Conservation (phyloP, 495 filamentous ascomycete species). For the Neurospora pannonica region DNA sequence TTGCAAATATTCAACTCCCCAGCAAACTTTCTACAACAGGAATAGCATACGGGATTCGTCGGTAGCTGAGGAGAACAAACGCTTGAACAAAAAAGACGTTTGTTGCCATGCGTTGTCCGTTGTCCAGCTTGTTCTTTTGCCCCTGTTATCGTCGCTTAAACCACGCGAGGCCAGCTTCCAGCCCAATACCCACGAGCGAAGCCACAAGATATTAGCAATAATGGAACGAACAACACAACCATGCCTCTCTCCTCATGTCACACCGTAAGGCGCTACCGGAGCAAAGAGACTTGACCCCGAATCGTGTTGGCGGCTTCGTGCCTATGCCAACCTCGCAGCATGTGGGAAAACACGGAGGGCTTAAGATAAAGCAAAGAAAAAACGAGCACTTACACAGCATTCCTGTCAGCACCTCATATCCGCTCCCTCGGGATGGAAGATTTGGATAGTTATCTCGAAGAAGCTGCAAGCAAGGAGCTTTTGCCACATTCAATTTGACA, state of each 20-base stretch:
- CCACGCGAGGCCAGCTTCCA: background rate
- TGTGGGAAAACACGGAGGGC: background rate
- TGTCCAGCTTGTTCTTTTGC: background rate
- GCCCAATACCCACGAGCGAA: background rate
- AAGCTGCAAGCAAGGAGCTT: background rate
- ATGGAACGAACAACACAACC: background rate
- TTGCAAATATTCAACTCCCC: background rate
- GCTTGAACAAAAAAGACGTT: background rate
- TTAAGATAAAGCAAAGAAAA: background rate
- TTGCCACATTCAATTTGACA: background rate
- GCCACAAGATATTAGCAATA: background rate
- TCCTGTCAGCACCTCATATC: background rate
- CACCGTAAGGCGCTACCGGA: background rate
- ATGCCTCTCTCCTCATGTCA: background rate
- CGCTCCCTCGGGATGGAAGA: background rate
- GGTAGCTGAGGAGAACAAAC: background rate
- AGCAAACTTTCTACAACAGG: background rate
- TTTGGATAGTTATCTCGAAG: background rate
- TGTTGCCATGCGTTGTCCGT: background rate
- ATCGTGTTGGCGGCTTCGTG: background rate
- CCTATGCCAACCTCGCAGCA: background rate
- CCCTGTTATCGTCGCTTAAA: background rate
- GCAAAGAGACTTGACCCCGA: background rate
- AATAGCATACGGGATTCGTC: background rate
- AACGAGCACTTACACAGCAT: background rate